A percentile compares a stretch with the other conserved stretches of the same genome.
Evolutionary conservation across 345 rosid genomes (phyloP).

Genomic region (Iberis pinnata): DNA sequence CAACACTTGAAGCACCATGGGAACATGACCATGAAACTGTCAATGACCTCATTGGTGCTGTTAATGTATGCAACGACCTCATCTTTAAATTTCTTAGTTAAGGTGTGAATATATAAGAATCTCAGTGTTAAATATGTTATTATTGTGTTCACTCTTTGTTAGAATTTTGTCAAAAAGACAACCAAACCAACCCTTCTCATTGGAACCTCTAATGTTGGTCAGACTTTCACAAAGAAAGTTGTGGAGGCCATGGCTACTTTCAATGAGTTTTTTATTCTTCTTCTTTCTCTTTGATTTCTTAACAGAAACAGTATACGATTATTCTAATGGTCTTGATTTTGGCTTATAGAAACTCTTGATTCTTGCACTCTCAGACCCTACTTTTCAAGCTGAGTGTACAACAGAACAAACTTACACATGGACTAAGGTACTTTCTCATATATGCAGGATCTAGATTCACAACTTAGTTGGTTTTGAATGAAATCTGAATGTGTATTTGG

Average conservation of each 20-base stretch:
- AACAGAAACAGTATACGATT: neutral
- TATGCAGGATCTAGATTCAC: neutral
- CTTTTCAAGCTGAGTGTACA: slow-evolving; percentile 95
- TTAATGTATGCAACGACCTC: slow-evolving; percentile 43
- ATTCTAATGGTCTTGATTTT: slow-evolving; percentile 16
- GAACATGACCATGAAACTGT: slow-evolving; percentile 81
- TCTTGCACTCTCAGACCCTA: slow-evolving; percentile 91
- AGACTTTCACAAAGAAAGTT: slow-evolving; percentile 84
- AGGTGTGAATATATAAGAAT: neutral
- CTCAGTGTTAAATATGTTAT: neutral
- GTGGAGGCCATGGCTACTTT: slow-evolving; percentile 82
- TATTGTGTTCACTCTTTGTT: slow-evolving; percentile 8
- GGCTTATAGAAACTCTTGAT: slow-evolving; percentile 72
- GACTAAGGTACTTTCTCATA: slow-evolving; percentile 51
- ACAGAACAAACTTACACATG: slow-evolving; percentile 96
- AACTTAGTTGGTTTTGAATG: no score
- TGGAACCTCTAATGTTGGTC: slow-evolving; percentile 96
- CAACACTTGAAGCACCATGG: slow-evolving; percentile 97
- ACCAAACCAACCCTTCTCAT: slow-evolving; percentile 89
- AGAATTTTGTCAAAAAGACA: slow-evolving; percentile 36
- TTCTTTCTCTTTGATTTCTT: slow-evolving; percentile 6
- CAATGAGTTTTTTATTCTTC: slow-evolving; percentile 55
- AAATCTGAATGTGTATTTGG: no score
- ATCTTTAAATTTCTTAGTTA: slow-evolving; percentile 7
- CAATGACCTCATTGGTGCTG: slow-evolving; percentile 60